Evolutionary conservation across 371 early-diverging fungal genomes (phyloP).

Genomic region (Mortierella sp.): DNA sequence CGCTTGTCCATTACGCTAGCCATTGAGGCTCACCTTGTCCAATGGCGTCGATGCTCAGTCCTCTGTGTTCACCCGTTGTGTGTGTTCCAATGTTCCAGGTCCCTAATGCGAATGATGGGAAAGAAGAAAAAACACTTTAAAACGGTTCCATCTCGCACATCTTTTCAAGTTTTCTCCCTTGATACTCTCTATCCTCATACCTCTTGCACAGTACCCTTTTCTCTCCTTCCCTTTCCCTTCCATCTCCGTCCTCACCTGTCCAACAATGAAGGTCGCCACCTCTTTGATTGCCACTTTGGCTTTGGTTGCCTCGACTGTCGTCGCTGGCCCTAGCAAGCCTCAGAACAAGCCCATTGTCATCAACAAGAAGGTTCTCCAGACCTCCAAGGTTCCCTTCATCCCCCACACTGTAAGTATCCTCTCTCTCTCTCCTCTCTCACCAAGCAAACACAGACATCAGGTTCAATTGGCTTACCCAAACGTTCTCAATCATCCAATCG

Average conservation of each 20-base stretch:
- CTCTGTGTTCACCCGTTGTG: too few relatives aligned
- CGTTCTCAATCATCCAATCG: background rate
- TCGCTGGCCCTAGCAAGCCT: conserved; percentile 29
- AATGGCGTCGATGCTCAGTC: background rate
- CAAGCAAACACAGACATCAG: background rate
- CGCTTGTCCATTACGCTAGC: background rate
- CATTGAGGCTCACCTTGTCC: background rate
- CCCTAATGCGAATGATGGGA: too few relatives aligned
- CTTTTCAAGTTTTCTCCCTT: too few relatives aligned
- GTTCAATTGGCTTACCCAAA: background rate
- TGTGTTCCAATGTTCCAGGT: too few relatives aligned
- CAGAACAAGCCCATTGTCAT: conserved; percentile 45
- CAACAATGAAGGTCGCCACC: conserved; percentile 34
- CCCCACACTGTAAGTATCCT: conserved; percentile 54
- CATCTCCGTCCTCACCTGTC: background rate
- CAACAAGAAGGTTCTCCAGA: conserved; percentile 56
- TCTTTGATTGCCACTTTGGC: conserved; percentile 46
- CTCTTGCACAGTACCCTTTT: background rate
- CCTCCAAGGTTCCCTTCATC: conserved; percentile 60
- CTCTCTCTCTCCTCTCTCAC: too few relatives aligned
- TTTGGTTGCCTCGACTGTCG: conserved; percentile 40
- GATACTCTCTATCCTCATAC: background rate
- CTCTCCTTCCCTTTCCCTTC: background rate
- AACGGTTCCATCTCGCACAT: too few relatives aligned
- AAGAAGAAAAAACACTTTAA: too few relatives aligned